Evolutionary conservation across 192 early-diverging fungal species (phyloP).

Genomic region (Entomortierella chlamydospora): DNA sequence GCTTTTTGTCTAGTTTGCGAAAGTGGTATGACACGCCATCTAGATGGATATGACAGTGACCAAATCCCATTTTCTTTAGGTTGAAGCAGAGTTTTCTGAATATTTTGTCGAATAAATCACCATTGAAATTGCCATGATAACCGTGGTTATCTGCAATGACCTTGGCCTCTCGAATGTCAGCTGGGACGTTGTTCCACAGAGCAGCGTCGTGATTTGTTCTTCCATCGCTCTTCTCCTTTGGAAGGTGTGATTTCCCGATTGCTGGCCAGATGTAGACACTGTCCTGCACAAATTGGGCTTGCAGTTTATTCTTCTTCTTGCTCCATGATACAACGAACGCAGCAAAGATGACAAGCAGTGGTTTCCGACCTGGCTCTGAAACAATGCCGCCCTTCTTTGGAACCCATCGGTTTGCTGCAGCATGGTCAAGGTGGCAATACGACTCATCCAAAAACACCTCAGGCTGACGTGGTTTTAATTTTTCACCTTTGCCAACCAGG

Average conservation of each 20-base stretch:
- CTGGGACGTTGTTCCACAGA: not conserved
- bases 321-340: conserved; percentile 16
- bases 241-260: conserved; percentile 4
- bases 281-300: not conserved
- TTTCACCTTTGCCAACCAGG: not conserved
- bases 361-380: not conserved
- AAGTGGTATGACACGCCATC: not conserved
- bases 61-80: not conserved
- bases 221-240: not conserved
- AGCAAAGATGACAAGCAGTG: conserved; percentile 13
- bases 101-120: not conserved
- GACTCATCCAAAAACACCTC: conserved; percentile 21
- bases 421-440: conserved; percentile 20
- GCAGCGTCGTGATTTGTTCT: not conserved
- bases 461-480: not conserved
- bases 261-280: conserved; percentile 25
- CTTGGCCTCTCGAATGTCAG: not conserved
- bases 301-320: not conserved
- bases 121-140: not conserved
- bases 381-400: not conserved
- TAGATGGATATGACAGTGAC: not conserved
- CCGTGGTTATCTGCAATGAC: no score
- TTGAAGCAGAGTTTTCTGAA: not conserved
- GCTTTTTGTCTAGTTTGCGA: not conserved
- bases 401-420: conserved; percentile 4